Base-by-base conservation (phyloP, 2,329 filamentous ascomycete genomes). In the Stagonosporopsis rhizophila region DNA sequence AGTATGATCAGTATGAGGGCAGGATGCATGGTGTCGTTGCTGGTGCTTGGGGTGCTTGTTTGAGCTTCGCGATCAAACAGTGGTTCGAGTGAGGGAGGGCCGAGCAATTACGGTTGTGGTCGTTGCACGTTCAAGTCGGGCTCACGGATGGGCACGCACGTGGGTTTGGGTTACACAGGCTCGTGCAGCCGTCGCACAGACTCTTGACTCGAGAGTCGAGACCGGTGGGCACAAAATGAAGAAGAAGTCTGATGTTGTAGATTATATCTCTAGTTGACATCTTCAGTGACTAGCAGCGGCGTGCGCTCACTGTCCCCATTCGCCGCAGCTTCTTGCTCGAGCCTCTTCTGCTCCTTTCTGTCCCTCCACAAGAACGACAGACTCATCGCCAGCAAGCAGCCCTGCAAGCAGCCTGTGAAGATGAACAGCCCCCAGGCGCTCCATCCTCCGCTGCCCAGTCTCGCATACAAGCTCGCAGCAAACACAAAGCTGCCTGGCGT, bases 371-470 rank as follows among this genome's bases (percentile, higher is more conserved):
- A 83, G 71, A 93, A 98, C 66, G 85, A 87, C 58, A 96, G 84
- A 20, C 87, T 92, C 89, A 99, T 90, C 22, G 75, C 80, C 38
- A 99, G 81, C 52, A 99, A 78, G 9, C 86, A 83, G 17, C 92
- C 94, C 75, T 99, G 95, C 80, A 98, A 84, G 53, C 82, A 78
- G 1, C 94, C 95, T 0, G 93, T 96, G 47, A 98, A 82, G 40
- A 96, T 82, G 71, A 94, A 96, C 14, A 98, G 88, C 9, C 92
- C 88, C 95, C 95, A 99, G 0, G 92, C 92, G 77, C 93, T 97
- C 95, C 95, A 99, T 0, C 94, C 94, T 30, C 84, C 87, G 68
- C 82, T 82, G 0, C 95, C 95, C 19, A 97, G 83, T 41, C 95
- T 85, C 7, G 85, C 86, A 46, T 89, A 92, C 39, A 99, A 79